Percentiles rank a stretch among this genome's conserved stretches.
These are phyloP conservation scores for Cyberlindnera mississippiensis DNA, from an alignment of 805 yeast species.

Conservation along the genomic window DNA sequence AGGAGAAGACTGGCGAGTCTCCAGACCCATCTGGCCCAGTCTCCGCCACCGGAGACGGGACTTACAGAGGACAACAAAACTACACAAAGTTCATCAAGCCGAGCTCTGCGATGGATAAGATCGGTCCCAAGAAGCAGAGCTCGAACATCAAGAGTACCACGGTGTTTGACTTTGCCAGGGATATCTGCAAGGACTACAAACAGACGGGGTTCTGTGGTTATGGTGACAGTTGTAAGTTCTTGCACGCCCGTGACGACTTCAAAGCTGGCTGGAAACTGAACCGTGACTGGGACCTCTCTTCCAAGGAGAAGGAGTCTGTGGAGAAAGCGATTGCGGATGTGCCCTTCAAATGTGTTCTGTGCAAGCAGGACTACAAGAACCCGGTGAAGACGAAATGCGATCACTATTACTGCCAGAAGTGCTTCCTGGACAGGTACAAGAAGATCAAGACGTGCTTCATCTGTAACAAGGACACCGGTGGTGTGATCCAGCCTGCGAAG, in stretches of 20 bases:
- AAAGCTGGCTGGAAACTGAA: conserved; percentile 62
- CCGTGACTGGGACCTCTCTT: conserved; percentile 61
- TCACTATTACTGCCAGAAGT: conserved; percentile 61
- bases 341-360: conserved; percentile 61
- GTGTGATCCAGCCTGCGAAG: conserved; percentile 52
- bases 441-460: conserved; percentile 46
- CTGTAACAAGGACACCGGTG: conserved; percentile 59
- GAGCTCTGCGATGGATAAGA: conserved; percentile 22
- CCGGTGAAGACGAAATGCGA: conserved; percentile 60
- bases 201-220: conserved; percentile 95
- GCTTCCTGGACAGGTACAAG: conserved; percentile 49
- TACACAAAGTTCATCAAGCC: conserved; percentile 28
- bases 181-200: conserved; percentile 87
- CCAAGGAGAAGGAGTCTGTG: conserved; percentile 23
- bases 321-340: conserved; percentile 31
- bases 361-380: conserved; percentile 47
- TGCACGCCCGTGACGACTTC: conserved; percentile 87
- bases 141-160: conserved; percentile 60
- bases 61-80: conserved; percentile 29
- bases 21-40: neutral
- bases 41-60: conserved; percentile 21
- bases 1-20: conserved; percentile 1
- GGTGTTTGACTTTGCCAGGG: conserved; percentile 83
- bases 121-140: conserved; percentile 38
- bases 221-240: conserved; percentile 94